Evolutionary conservation across 1,284 basidiomycete genomes (phyloP).

Genomic region (Cystobasidium slooffiae): DNA sequence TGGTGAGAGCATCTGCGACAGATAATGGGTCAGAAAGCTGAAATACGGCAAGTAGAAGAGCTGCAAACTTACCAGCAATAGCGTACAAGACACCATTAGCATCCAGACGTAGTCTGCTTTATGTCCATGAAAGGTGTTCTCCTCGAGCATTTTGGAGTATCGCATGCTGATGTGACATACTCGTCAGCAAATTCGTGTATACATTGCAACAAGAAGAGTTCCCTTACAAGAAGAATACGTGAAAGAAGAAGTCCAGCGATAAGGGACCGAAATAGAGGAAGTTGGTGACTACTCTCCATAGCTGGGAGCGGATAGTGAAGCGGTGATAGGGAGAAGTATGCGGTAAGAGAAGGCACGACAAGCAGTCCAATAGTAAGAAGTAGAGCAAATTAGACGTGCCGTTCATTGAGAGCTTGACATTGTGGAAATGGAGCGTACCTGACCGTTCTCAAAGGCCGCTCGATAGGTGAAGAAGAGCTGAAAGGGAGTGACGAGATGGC

Average conservation of each 20-base stretch:
- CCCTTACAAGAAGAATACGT: constrained; percentile 93
- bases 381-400: neutral
- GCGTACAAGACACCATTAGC: constrained; percentile 73
- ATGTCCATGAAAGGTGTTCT: constrained; percentile 87
- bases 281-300: constrained; percentile 44
- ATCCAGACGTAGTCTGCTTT: constrained; percentile 95
- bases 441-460: constrained; percentile 75
- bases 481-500: constrained; percentile 80
- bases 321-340: neutral
- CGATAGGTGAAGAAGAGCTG: constrained; percentile 91
- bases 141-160: constrained; percentile 93
- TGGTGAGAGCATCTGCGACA: constrained; percentile 81
- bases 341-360: too few relatives aligned
- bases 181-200: neutral
- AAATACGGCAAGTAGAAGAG: too few relatives aligned
- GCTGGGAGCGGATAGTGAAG: constrained; percentile 5
- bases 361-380: neutral
- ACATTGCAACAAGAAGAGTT: neutral
- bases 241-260: constrained; percentile 92
- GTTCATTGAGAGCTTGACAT: neutral
- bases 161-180: constrained; percentile 70
- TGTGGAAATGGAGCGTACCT: constrained; percentile 62
- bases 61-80: constrained; percentile 84
- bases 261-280: constrained; percentile 82
- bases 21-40: too few relatives aligned